A percentile compares a stretch with the other conserved stretches of the same genome.
These are phyloP conservation scores for Fusarium goolgardi DNA, from an alignment of 2,329 filamentous ascomycete genomes.

Conservation along the genomic window DNA sequence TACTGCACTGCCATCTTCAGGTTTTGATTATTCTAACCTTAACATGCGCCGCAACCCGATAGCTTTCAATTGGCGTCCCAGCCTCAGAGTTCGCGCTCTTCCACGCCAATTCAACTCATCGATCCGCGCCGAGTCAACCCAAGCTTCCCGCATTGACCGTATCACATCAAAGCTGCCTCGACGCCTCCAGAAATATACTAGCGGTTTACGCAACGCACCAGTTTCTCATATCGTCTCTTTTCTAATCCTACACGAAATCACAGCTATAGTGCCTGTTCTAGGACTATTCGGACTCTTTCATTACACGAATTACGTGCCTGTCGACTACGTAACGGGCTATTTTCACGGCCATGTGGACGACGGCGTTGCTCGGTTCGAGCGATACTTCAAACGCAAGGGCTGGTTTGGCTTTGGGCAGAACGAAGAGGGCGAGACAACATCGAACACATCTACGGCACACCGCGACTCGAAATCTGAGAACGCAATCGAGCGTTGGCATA, in stretches of 20 bases:
- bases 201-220: slow-evolving; percentile 78
- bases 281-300: slow-evolving; percentile 83
- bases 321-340: slow-evolving; percentile 61
- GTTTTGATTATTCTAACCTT: too few relatives aligned
- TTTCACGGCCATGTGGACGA: slow-evolving; percentile 66
- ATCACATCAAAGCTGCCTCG: slow-evolving; percentile 69
- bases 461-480: slow-evolving; percentile 42
- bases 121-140: slow-evolving; percentile 46
- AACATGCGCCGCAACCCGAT: slow-evolving; percentile 46
- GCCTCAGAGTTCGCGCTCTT: slow-evolving; percentile 25
- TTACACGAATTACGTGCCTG: slow-evolving; percentile 78
- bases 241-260: slow-evolving; percentile 90
- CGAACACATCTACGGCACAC: slow-evolving; percentile 7
- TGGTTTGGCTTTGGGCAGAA: slow-evolving; percentile 76
- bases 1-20: neutral
- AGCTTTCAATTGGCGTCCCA: slow-evolving; percentile 40
- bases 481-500: slow-evolving; percentile 53
- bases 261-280: slow-evolving; percentile 83
- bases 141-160: slow-evolving; percentile 55
- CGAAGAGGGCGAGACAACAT: slow-evolving; percentile 22
- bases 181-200: slow-evolving; percentile 76
- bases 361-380: slow-evolving; percentile 79
- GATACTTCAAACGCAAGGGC: slow-evolving; percentile 80
- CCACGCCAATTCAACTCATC: slow-evolving; percentile 12
- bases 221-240: slow-evolving; percentile 87